These are phyloP conservation scores for Przewalskia tangutica DNA, from an alignment of 257 asterid species.

Conservation along the genomic window DNA sequence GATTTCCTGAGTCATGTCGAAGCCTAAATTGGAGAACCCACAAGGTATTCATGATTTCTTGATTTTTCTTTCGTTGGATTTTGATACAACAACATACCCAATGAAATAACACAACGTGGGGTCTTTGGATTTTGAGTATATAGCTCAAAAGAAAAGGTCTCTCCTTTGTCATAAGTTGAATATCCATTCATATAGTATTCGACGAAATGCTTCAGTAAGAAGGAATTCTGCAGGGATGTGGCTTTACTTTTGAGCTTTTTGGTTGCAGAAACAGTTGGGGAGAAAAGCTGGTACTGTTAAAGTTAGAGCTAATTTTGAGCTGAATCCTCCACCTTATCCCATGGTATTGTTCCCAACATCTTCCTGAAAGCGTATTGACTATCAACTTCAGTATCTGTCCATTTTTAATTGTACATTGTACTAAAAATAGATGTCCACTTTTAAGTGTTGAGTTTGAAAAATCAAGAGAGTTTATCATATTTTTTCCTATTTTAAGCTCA, in stretches of 20 bases:
- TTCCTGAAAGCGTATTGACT: no score
- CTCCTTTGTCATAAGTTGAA: neutral
- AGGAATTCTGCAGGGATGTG: neutral
- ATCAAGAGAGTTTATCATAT: no score
- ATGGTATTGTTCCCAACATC: no score
- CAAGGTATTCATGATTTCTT: slow-evolving; percentile 31
- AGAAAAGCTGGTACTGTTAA: slow-evolving; percentile 37
- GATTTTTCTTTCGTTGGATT: neutral
- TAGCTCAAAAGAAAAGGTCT: neutral
- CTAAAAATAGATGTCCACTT: no score
- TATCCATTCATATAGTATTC: slow-evolving; percentile 19
- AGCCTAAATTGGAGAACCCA: slow-evolving; percentile 28
- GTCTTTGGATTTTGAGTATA: neutral
- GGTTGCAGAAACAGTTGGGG: slow-evolving; percentile 34
- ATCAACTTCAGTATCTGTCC: no score
- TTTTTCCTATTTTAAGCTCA: no score
- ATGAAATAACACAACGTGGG: no score
- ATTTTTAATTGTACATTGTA: no score
- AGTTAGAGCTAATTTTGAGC: slow-evolving; percentile 58
- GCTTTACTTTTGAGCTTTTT: neutral
- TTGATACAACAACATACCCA: no score
- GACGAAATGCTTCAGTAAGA: slow-evolving; percentile 32
- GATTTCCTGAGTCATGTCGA: slow-evolving; percentile 36
- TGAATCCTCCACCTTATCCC: slow-evolving; percentile 72
- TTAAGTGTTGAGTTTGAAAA: no score